phyloP scores from a whole-genome alignment of 169 alveolate genomes.

The Toxoplasma gondii region DNA sequence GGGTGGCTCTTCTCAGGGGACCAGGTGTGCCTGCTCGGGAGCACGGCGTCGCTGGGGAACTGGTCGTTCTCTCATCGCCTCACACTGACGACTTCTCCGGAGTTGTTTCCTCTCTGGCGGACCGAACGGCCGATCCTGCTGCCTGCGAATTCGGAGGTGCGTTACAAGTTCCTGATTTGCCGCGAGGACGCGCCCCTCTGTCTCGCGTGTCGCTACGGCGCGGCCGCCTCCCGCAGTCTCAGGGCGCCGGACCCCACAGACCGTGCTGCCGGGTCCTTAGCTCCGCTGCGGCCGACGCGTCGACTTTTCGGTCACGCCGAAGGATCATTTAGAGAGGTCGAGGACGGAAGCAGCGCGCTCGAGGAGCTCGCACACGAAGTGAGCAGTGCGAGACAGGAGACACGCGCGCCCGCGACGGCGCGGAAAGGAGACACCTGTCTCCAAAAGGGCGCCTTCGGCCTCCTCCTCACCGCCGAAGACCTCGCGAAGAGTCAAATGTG shows the following conservation, averaged over 20 bases:
- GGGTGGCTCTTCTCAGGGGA: background rate
- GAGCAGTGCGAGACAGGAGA: too few relatives aligned
- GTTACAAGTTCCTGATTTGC: conserved; percentile 9
- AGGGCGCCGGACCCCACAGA: background rate
- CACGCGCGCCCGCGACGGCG: too few relatives aligned
- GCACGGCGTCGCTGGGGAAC: conserved; percentile 13
- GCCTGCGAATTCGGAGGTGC: background rate
- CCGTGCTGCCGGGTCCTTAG: too few relatives aligned
- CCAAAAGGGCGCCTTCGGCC: background rate
- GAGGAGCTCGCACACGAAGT: too few relatives aligned
- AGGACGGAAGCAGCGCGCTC: too few relatives aligned
- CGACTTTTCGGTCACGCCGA: too few relatives aligned
- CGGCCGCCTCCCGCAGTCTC: background rate
- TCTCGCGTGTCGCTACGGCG: conserved; percentile 4
- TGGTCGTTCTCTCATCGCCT: conserved; percentile 23
- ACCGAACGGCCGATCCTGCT: background rate
- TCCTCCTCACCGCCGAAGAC: background rate
- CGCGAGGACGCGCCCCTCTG: background rate
- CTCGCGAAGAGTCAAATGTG: background rate
- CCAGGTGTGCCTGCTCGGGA: conserved; percentile 11
- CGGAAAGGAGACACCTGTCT: too few relatives aligned
- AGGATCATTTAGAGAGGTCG: too few relatives aligned
- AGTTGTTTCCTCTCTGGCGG: background rate
- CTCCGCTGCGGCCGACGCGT: too few relatives aligned
- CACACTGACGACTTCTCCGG: background rate